Conservation (phyloP, 805 yeast genomes). For the Candida railenensis region DNA sequence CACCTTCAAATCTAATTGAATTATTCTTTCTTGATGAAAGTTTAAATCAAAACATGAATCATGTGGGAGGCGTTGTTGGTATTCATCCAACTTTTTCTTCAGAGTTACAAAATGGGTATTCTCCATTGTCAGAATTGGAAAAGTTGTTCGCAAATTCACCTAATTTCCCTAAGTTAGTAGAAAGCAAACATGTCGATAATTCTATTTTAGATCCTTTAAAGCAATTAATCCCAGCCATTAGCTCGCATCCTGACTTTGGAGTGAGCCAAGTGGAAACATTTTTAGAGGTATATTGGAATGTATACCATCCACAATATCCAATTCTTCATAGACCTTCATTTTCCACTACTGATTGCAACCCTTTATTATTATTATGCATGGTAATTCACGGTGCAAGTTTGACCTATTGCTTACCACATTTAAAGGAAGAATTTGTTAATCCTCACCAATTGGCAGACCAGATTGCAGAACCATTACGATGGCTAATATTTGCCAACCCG, state of each 20-base stretch:
- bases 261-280: conserved; percentile 13
- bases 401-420: conserved; percentile 24
- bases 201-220: conserved; percentile 11
- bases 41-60: background rate
- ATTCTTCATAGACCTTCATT: conserved; percentile 61
- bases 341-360: conserved; percentile 43
- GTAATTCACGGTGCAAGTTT: conserved; percentile 54
- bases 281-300: conserved; percentile 48
- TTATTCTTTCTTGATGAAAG: conserved; percentile 28
- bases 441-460: conserved; percentile 39
- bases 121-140: conserved; percentile 17
- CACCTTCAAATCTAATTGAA: conserved; percentile 30
- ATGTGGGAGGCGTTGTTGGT: background rate
- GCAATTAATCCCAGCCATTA: conserved; percentile 15
- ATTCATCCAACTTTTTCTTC: background rate
- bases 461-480: conserved; percentile 60
- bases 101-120: conserved; percentile 13
- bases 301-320: conserved; percentile 57
- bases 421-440: conserved; percentile 12
- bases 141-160: conserved; percentile 18
- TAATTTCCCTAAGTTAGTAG: conserved; percentile 17
- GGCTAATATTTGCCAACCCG: conserved; percentile 63
- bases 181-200: conserved; percentile 14
- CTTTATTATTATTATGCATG: conserved; percentile 53
- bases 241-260: conserved; percentile 15